Percentiles rank a stretch among this genome's conserved stretches.
phyloP scores from a whole-genome alignment of 495 filamentous ascomycete species.

The Aspergillus cristatus region DNA sequence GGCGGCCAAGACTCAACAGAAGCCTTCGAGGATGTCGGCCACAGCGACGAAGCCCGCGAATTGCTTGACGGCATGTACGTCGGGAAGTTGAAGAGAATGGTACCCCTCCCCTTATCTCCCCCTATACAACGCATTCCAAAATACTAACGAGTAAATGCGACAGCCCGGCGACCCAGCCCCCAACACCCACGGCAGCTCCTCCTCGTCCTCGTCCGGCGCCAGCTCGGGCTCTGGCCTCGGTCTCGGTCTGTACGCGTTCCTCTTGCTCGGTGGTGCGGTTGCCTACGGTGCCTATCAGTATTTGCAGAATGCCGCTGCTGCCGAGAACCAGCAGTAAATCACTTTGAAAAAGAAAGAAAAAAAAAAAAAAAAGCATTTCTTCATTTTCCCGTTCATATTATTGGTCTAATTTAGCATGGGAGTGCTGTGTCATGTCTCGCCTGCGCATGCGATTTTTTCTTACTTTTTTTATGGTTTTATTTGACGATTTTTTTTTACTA shows the following conservation, averaged over 20 bases:
- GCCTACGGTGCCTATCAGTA: slow-evolving; percentile 87
- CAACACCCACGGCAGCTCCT: slow-evolving; percentile 46
- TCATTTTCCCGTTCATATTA: background rate
- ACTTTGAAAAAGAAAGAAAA: slow-evolving; percentile 1
- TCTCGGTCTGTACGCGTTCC: slow-evolving; percentile 71
- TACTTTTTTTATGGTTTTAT: too few relatives aligned
- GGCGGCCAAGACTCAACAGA: slow-evolving; percentile 95
- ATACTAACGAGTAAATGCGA: slow-evolving; percentile 4
- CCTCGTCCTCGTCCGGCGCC: slow-evolving; percentile 39
- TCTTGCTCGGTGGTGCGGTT: slow-evolving; percentile 66
- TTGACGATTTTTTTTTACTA: too few relatives aligned
- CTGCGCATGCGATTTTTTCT: too few relatives aligned
- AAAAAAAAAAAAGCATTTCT: too few relatives aligned
- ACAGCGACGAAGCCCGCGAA: slow-evolving; percentile 97
- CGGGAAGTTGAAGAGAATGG: slow-evolving; percentile 76
- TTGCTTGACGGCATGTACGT: slow-evolving; percentile 74
- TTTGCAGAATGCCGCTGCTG: slow-evolving; percentile 50
- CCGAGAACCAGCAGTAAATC: slow-evolving; percentile 16
- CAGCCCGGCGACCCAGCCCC: slow-evolving; percentile 81
- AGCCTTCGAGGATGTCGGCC: slow-evolving; percentile 98
- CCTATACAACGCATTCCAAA: slow-evolving; percentile 3
- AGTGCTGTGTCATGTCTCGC: too few relatives aligned
- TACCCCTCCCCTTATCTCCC: slow-evolving; percentile 34
- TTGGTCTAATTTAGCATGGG: background rate
- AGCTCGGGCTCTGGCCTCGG: slow-evolving; percentile 48